A percentile compares a stretch with the other conserved stretches of the same genome.
These are phyloP conservation scores for Trypanosoma rangeli DNA, from an alignment of 208 protist genomes.

Conservation along the genomic window DNA sequence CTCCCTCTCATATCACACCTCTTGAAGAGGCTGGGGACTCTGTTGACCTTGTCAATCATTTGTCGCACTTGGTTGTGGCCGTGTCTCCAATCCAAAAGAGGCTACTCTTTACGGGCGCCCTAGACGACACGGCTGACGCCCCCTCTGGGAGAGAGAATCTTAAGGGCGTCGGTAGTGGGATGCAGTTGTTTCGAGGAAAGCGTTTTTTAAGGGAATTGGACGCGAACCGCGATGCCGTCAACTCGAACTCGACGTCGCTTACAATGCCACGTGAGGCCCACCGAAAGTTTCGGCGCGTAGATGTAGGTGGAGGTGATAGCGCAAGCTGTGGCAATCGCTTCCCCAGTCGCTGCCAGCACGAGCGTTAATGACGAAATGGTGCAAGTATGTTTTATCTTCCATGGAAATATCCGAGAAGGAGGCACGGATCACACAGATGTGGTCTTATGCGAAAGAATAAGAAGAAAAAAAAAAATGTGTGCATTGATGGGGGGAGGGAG, in stretches of 20 bases:
- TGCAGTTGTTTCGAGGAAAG: conserved; percentile 67
- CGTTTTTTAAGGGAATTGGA: conserved; percentile 69
- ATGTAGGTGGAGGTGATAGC: background rate
- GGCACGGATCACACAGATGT: background rate
- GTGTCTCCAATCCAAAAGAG: conserved; percentile 70
- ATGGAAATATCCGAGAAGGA: background rate
- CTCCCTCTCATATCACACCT: conserved; percentile 26
- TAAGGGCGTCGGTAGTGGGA: background rate
- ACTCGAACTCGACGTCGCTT: background rate
- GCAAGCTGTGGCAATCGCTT: background rate
- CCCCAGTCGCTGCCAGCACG: background rate
- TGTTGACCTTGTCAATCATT: conserved; percentile 27
- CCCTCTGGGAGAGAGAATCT: background rate
- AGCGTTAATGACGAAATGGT: background rate
- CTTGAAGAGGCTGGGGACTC: conserved; percentile 29
- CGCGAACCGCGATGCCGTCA: conserved; percentile 19
- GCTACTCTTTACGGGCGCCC: conserved; percentile 54
- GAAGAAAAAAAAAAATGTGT: background rate
- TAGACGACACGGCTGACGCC: conserved; percentile 28
- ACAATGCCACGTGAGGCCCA: background rate
- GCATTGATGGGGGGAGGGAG: too few species aligned
- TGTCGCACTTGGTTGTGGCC: conserved; percentile 22
- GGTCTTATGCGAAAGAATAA: background rate
- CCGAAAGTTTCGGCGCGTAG: conserved; percentile 25
- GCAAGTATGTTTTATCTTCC: background rate